These are phyloP conservation scores for Cantharellus cinnabarinus DNA, from an alignment of 768 basidiomycete genomes.

Conservation along the genomic window DNA sequence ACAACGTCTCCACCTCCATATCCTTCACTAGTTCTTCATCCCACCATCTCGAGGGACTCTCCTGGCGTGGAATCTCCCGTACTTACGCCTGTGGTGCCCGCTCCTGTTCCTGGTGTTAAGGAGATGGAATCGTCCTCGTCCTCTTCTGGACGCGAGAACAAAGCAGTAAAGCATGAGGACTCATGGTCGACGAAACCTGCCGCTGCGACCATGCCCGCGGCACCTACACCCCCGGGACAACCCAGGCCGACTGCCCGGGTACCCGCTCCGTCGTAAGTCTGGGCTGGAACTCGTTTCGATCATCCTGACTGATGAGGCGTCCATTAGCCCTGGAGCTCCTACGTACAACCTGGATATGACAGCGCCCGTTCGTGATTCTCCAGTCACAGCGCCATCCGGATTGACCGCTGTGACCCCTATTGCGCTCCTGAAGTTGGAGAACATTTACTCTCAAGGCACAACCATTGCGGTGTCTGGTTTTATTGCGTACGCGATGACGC, in stretches of 20 bases:
- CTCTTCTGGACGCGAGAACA: neutral
- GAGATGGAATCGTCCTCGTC: neutral
- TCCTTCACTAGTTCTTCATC: neutral
- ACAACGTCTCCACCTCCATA: neutral
- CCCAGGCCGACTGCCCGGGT: neutral
- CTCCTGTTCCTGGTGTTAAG: neutral
- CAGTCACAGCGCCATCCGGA: slow-evolving; percentile 41
- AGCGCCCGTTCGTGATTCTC: slow-evolving; percentile 38
- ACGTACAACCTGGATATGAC: slow-evolving; percentile 6
- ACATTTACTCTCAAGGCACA: slow-evolving; percentile 64
- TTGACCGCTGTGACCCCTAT: slow-evolving; percentile 78
- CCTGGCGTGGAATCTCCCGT: neutral
- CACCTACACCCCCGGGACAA: neutral
- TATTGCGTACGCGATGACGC: slow-evolving; percentile 86
- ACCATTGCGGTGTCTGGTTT: slow-evolving; percentile 83
- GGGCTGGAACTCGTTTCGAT: slow-evolving; percentile 15
- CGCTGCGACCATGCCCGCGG: neutral
- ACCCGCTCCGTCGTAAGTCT: neutral
- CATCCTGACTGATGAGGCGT: slow-evolving; percentile 21
- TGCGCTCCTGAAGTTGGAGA: slow-evolving; percentile 69
- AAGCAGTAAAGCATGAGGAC: neutral
- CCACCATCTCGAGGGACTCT: neutral
- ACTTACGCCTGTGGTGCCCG: neutral
- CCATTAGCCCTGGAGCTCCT: slow-evolving; percentile 1
- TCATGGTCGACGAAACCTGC: neutral